Conservation (phyloP, 1,139 yeast genomes). For the Diutina catenulata region DNA sequence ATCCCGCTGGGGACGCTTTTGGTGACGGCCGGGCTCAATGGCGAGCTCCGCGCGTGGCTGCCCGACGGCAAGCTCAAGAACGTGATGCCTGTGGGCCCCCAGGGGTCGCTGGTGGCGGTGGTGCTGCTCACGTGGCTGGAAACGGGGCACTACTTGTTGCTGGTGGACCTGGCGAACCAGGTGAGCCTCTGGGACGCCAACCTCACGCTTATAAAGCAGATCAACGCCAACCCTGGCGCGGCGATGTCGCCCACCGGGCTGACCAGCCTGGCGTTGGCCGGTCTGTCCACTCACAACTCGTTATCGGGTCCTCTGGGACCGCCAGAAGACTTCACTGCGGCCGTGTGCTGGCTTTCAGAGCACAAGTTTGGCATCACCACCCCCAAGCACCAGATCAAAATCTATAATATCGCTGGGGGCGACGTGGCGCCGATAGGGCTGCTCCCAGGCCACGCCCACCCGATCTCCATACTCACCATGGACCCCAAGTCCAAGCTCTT, state of each 20-base stretch:
- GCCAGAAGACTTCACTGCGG: background rate
- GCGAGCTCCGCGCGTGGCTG: conserved; percentile 62
- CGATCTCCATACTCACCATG: conserved; percentile 47
- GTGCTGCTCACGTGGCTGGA: conserved; percentile 24
- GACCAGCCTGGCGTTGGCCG: no score
- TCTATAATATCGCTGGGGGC: conserved; percentile 10
- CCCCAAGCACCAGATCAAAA: conserved; percentile 11
- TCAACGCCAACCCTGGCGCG: conserved; percentile 8
- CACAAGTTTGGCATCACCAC: conserved; percentile 64
- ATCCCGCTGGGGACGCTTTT: conserved; percentile 47
- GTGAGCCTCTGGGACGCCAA: conserved; percentile 30
- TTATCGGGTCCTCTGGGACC: no score
- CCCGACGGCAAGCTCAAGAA: conserved; percentile 53
- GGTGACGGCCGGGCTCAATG: conserved; percentile 47
- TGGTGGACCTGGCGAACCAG: conserved; percentile 21
- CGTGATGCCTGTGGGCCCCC: conserved; percentile 33
- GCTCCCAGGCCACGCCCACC: conserved; percentile 57
- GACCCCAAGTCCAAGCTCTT: conserved; percentile 40
- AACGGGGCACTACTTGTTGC: conserved; percentile 23
- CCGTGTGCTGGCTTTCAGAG: conserved; percentile 60
- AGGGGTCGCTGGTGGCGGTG: conserved; percentile 14
- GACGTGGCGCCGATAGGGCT: conserved; percentile 40
- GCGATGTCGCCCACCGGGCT: background rate
- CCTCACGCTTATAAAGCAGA: conserved; percentile 20
- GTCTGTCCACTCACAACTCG: no score